These are phyloP conservation scores for Clavispora carvajalis DNA, from an alignment of 805 yeast species.

Conservation along the genomic window DNA sequence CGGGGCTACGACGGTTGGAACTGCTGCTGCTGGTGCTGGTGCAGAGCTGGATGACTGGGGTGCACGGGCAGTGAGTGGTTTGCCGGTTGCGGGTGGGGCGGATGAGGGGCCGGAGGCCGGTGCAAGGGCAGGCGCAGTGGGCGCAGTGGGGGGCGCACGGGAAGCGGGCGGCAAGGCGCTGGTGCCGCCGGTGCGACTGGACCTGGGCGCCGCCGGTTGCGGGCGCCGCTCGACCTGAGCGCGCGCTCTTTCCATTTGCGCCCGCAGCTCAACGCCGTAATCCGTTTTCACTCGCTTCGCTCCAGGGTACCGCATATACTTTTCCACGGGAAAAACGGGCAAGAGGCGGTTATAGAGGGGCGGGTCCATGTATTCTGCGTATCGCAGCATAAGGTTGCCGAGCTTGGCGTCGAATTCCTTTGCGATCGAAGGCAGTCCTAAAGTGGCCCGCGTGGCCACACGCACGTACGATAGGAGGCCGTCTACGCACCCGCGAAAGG, in stretches of 20 bases:
- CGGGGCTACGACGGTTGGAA: no score
- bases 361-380: background rate
- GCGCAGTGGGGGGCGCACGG: no score
- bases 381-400: constrained; percentile 1
- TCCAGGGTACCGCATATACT: background rate
- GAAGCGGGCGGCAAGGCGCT: no score
- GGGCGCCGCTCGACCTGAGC: no score
- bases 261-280: background rate
- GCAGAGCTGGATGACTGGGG: no score
- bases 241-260: background rate
- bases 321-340: constrained; percentile 3
- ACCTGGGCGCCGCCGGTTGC: no score
- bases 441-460: constrained; percentile 3
- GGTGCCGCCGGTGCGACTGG: no score
- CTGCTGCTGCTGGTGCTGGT: no score
- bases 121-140: no score
- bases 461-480: constrained; percentile 6
- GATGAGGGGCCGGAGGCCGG: no score
- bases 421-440: background rate
- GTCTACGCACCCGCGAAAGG: constrained; percentile 6
- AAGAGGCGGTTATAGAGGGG: constrained; percentile 1
- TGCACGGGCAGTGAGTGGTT: no score
- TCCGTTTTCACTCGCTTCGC: background rate
- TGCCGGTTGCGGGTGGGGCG: no score
- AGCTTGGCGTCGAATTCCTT: background rate